Conservation (phyloP, 768 basidiomycete species). For the Amylocystis lapponica region DNA sequence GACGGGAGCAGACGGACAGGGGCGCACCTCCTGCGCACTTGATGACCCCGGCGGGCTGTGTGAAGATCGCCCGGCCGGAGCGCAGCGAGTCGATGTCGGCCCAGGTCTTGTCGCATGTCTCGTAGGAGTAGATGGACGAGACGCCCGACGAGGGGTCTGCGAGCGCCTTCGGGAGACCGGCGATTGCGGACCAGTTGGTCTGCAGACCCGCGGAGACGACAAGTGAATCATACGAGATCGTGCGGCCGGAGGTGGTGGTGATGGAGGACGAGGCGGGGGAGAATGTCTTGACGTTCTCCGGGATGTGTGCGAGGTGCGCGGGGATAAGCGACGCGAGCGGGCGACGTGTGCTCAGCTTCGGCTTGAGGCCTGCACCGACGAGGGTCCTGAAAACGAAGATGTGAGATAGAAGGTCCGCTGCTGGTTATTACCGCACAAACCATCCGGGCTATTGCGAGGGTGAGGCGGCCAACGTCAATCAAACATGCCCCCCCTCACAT, state of each 20-base stretch:
- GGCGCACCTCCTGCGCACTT: slow-evolving; percentile 86
- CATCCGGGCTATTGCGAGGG: slow-evolving; percentile 2
- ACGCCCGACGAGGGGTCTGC: slow-evolving; percentile 75
- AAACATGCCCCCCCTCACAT: not conserved
- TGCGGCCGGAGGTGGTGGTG: slow-evolving; percentile 63
- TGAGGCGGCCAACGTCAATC: not conserved
- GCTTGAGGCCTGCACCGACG: slow-evolving; percentile 79
- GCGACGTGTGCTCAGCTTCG: slow-evolving; percentile 63
- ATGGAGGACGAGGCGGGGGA: slow-evolving; percentile 70
- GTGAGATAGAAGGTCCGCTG: not conserved
- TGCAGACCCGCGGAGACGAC: slow-evolving; percentile 89
- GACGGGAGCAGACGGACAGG: not conserved
- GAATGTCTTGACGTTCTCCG: slow-evolving; percentile 69
- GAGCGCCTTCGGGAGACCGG: slow-evolving; percentile 71
- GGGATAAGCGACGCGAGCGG: slow-evolving; percentile 71
- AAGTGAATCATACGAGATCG: slow-evolving; percentile 75
- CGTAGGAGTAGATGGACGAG: slow-evolving; percentile 88
- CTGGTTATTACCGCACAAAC: not conserved
- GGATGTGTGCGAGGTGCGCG: slow-evolving; percentile 60
- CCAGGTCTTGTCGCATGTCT: slow-evolving; percentile 89
- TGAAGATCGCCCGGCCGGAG: slow-evolving; percentile 85
- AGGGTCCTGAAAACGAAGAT: slow-evolving; percentile 60
- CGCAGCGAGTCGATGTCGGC: slow-evolving; percentile 70
- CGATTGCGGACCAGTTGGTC: slow-evolving; percentile 74
- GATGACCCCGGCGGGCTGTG: slow-evolving; percentile 86